Evolutionary conservation across 169 alveolate genomes (phyloP).

Genomic region (Babesia gibsoni): DNA sequence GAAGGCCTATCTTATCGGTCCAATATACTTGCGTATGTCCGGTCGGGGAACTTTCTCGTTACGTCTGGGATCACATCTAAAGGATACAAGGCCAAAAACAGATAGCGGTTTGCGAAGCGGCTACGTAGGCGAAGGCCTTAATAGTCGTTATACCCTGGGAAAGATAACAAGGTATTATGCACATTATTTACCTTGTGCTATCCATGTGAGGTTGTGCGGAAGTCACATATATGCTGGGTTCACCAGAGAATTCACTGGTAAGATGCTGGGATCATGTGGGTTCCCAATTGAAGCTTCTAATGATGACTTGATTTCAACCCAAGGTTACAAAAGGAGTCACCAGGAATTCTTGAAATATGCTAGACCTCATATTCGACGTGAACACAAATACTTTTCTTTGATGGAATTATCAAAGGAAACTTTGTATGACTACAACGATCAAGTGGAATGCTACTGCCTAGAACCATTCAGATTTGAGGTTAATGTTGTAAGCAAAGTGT

Average conservation of each 20-base stretch:
- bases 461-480: conserved; percentile 53
- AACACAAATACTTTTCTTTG: conserved; percentile 29
- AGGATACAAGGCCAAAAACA: background rate
- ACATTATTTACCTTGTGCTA: conserved; percentile 25
- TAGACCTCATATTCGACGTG: conserved; percentile 8
- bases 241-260: conserved; percentile 25
- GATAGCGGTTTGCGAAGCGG: background rate
- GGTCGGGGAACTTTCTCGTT: conserved; percentile 47
- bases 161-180: background rate
- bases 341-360: conserved; percentile 49
- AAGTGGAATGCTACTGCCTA: conserved; percentile 12
- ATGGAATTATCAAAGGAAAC: conserved; percentile 44
- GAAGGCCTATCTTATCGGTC: conserved; percentile 43
- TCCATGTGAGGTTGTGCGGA: conserved; percentile 12
- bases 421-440: conserved; percentile 38
- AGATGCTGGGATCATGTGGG: conserved; percentile 46
- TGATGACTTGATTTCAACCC: conserved; percentile 2
- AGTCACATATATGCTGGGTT: conserved; percentile 28
- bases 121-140: background rate
- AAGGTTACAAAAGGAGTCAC: conserved; percentile 18
- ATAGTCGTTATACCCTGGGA: background rate
- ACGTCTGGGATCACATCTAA: background rate
- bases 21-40: conserved; percentile 35
- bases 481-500: conserved; percentile 9
- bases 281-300: background rate